Conservation (phyloP, 306 rosid genomes). For the Ochetophila trinervis region DNA sequence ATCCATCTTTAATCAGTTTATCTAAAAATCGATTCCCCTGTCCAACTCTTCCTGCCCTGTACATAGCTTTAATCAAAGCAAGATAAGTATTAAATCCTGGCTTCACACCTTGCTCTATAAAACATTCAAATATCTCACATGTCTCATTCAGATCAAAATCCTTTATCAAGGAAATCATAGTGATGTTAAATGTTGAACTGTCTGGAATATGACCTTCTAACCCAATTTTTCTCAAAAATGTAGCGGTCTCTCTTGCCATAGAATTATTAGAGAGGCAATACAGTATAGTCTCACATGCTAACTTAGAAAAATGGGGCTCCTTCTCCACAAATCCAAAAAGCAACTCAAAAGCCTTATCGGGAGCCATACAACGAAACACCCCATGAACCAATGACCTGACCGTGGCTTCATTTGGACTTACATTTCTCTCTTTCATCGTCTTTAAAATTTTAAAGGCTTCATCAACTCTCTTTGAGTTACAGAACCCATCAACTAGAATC, state of each 20-base stretch:
- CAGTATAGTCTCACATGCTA: constrained; percentile 59
- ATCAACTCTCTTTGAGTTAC: constrained; percentile 63
- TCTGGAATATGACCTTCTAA: constrained; percentile 60
- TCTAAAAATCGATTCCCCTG: constrained; percentile 47
- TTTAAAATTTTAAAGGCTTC: constrained; percentile 61
- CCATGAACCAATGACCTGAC: constrained; percentile 79
- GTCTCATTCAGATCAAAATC: constrained; percentile 43
- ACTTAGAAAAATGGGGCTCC: constrained; percentile 40
- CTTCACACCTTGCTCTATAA: constrained; percentile 46
- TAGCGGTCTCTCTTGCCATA: constrained; percentile 49
- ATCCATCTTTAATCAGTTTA: constrained; percentile 49
- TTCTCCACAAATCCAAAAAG: constrained; percentile 45
- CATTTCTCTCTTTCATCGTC: constrained; percentile 65
- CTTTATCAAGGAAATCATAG: constrained; percentile 65
- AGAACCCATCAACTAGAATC: constrained; percentile 72
- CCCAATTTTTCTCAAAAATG: constrained; percentile 42
- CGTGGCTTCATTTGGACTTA: constrained; percentile 66
- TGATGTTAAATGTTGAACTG: constrained; percentile 48
- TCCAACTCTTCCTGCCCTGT: constrained; percentile 40
- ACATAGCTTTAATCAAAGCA: constrained; percentile 52
- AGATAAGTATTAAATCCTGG: constrained; percentile 58
- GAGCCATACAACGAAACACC: constrained; percentile 52
- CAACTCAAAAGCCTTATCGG: constrained; percentile 56
- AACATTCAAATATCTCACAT: constrained; percentile 48
- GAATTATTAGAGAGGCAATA: constrained; percentile 57